Evolutionary conservation across 1,284 basidiomycete genomes (phyloP).

Genomic region (Gomphus bonarii): DNA sequence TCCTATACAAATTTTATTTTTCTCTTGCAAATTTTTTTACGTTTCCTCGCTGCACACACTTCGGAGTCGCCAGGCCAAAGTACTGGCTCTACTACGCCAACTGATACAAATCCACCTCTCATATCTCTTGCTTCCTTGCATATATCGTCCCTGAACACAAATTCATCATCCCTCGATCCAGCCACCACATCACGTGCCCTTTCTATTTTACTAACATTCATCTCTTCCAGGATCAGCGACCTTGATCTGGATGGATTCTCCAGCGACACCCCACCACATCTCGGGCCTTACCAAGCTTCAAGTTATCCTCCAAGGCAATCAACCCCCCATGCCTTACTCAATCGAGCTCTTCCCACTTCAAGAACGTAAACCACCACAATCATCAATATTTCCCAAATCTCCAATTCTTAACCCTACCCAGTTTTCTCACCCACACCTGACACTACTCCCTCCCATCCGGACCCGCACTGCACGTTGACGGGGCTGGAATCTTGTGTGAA

Average conservation of each 20-base stretch:
- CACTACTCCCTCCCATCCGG: constrained; percentile 26
- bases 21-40: neutral
- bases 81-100: too few relatives aligned
- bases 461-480: constrained; percentile 8
- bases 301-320: too few relatives aligned
- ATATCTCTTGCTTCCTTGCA: neutral
- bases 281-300: too few relatives aligned
- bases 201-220: neutral
- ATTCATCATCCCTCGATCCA: neutral
- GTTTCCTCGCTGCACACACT: neutral
- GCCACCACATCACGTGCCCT: neutral
- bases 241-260: neutral
- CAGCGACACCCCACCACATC: neutral
- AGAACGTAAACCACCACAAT: neutral
- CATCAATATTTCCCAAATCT: neutral
- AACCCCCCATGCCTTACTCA: constrained; percentile 83
- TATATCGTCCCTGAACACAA: neutral
- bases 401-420: neutral
- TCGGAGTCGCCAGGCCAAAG: neutral
- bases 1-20: neutral
- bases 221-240: constrained; percentile 19
- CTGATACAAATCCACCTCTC: constrained; percentile 20
- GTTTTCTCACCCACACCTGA: neutral
- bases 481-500: neutral
- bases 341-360: constrained; percentile 65